These are phyloP conservation scores for Usnea hakonensis DNA, from an alignment of 495 filamentous ascomycete genomes.

Conservation along the genomic window DNA sequence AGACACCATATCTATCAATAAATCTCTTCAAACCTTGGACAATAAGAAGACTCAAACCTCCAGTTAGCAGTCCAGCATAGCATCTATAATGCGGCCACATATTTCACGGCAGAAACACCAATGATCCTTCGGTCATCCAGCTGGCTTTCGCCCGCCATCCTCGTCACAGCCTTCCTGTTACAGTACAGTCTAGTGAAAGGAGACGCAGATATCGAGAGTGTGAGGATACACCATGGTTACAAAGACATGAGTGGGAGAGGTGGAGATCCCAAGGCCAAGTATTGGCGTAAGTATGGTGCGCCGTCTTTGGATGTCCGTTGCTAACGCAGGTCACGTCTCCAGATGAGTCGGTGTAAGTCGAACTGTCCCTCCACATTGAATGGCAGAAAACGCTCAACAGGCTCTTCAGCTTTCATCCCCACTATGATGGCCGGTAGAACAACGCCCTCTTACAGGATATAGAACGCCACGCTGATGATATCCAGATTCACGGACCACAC, in stretches of 20 bases:
- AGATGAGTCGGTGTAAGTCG: constrained; percentile 51
- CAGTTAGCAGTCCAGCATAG: neutral
- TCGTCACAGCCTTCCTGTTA: constrained; percentile 6
- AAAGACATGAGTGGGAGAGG: constrained; percentile 42
- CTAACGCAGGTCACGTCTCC: constrained; percentile 12
- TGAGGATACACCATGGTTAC: constrained; percentile 33
- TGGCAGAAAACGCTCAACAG: constrained; percentile 10
- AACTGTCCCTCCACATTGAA: neutral
- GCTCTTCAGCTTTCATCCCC: constrained; percentile 46
- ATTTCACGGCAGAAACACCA: neutral
- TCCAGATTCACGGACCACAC: constrained; percentile 37
- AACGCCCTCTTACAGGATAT: neutral
- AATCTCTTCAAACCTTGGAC: neutral
- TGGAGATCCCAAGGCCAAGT: constrained; percentile 46
- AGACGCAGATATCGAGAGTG: constrained; percentile 37
- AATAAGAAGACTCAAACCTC: no score
- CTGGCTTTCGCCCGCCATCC: constrained; percentile 12
- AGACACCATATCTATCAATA: neutral
- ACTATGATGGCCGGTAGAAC: constrained; percentile 54
- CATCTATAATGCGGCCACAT: constrained; percentile 10
- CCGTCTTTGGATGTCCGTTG: constrained; percentile 3
- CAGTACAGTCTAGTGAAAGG: constrained; percentile 4
- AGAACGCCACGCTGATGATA: neutral
- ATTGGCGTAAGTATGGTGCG: constrained; percentile 45
- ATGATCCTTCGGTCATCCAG: constrained; percentile 12